These are phyloP conservation scores for Boletus vinaceobasis DNA, from an alignment of 768 basidiomycete species.

Conservation along the genomic window DNA sequence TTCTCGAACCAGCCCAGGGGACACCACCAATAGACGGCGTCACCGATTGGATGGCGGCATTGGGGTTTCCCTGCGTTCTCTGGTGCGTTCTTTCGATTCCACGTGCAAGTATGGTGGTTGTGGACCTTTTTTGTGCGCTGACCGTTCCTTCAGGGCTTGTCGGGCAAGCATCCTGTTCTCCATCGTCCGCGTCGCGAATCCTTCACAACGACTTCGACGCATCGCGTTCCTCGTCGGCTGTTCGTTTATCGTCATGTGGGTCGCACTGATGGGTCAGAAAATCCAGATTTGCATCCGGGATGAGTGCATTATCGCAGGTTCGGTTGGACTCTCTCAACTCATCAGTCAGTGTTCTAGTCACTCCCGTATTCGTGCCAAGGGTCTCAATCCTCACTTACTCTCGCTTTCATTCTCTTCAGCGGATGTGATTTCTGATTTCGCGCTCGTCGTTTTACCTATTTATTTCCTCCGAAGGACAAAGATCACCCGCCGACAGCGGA, in stretches of 20 bases:
- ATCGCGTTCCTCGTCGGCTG: slow-evolving; percentile 3
- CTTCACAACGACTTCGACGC: slow-evolving; percentile 5
- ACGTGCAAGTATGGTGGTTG: too few relatives aligned
- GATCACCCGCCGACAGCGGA: slow-evolving; percentile 11
- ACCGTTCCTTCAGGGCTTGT: slow-evolving; percentile 14
- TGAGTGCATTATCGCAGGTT: neutral
- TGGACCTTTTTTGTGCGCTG: neutral
- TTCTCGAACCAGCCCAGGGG: neutral
- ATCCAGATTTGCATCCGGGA: slow-evolving; percentile 2
- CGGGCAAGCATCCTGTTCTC: slow-evolving; percentile 26
- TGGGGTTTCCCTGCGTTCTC: slow-evolving; percentile 16
- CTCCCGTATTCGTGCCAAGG: neutral
- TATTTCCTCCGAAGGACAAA: slow-evolving; percentile 3
- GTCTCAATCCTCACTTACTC: neutral
- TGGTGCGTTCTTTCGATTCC: slow-evolving; percentile 13
- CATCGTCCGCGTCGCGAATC: slow-evolving; percentile 17
- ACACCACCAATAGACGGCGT: neutral
- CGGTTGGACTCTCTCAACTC: slow-evolving; percentile 17
- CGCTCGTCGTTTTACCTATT: slow-evolving; percentile 19
- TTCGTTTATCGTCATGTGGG: slow-evolving; percentile 26
- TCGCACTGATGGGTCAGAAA: slow-evolving; percentile 15
- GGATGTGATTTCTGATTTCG: slow-evolving; percentile 17
- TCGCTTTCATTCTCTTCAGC: slow-evolving; percentile 14
- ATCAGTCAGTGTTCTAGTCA: slow-evolving; percentile 15
- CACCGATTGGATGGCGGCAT: slow-evolving; percentile 8